phyloP scores from a whole-genome alignment of 805 yeast species.

The Metschnikowia borealis region DNA sequence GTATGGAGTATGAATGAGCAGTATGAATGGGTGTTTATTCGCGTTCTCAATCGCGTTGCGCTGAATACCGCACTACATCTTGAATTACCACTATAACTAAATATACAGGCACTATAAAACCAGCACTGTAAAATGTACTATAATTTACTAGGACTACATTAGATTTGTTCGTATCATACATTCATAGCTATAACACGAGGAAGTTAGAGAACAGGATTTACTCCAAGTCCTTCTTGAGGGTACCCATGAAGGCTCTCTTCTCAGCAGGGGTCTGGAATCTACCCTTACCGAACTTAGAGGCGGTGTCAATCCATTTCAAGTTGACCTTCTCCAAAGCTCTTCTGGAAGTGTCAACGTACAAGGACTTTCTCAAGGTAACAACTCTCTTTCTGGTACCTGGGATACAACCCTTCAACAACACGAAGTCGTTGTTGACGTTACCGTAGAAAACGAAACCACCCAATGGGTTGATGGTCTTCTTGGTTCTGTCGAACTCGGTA shows the following conservation, averaged over 20 bases:
- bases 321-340: constrained; percentile 92
- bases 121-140: too few relatives aligned
- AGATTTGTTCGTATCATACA: constrained; percentile 8
- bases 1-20: too few relatives aligned
- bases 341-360: constrained; percentile 97
- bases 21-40: not conserved
- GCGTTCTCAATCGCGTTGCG: too few relatives aligned
- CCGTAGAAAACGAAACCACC: constrained; percentile 99
- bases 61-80: too few relatives aligned
- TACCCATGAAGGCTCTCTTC: constrained; percentile 99
- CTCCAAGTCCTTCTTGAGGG: constrained; percentile 95
- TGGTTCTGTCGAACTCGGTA: constrained; percentile 98
- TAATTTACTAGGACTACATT: not conserved
- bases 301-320: constrained; percentile 99
- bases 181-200: constrained; percentile 14
- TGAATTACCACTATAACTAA: too few relatives aligned
- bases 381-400: constrained; percentile 99
- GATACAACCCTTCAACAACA: constrained; percentile 96
- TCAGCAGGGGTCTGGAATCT: constrained; percentile 99
- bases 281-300: constrained; percentile 99
- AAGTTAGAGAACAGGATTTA: constrained; percentile 9
- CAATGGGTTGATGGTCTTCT: constrained; percentile 98
- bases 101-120: too few relatives aligned
- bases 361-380: constrained; percentile 96
- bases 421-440: constrained; percentile 94